Percentiles rank a stretch among this genome's conserved stretches.
phyloP scores from a whole-genome alignment of 1,284 basidiomycete genomes.

The Vanrija sp. region DNA sequence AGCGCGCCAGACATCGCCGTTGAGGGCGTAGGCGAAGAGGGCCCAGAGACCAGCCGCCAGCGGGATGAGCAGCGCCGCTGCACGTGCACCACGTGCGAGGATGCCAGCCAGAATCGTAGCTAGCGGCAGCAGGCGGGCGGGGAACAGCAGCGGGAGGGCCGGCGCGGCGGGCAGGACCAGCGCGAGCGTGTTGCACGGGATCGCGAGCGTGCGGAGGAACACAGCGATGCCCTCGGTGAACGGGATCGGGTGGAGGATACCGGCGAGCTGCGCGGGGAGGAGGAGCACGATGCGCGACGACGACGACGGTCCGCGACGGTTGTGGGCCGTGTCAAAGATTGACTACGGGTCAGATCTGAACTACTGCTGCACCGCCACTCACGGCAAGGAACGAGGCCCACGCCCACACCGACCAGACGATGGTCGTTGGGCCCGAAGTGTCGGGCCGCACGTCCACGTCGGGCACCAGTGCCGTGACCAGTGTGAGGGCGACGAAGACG shows the following conservation, averaged over 20 bases:
- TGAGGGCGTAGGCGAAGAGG: constrained; percentile 17
- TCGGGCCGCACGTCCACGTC: constrained; percentile 13
- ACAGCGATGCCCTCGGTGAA: constrained; percentile 1
- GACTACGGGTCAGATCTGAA: constrained; percentile 4
- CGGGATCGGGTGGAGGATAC: constrained; percentile 7
- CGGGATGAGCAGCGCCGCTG: constrained; percentile 17
- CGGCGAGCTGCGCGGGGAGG: constrained; percentile 14
- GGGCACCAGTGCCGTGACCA: constrained; percentile 16
- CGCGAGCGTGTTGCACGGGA: constrained; percentile 14
- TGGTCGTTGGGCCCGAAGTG: constrained; percentile 7
- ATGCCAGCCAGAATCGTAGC: constrained; percentile 14
- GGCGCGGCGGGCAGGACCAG: constrained; percentile 15
- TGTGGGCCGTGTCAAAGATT: constrained; percentile 10
- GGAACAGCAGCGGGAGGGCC: constrained; percentile 12
- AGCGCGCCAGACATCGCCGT: constrained; percentile 17
- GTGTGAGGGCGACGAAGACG: constrained; percentile 17
- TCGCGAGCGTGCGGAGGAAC: constrained; percentile 9
- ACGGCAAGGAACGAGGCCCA: constrained; percentile 13
- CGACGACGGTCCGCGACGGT: constrained; percentile 10
- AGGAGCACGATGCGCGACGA: constrained; percentile 15
- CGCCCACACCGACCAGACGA: constrained; percentile 17
- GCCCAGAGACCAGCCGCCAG: constrained; percentile 11
- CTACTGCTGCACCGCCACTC: not conserved
- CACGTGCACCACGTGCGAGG: constrained; percentile 18
- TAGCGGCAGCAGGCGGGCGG: constrained; percentile 15